Base-by-base conservation (phyloP, 148 eudicot species). In the Bassia scoparia region DNA sequence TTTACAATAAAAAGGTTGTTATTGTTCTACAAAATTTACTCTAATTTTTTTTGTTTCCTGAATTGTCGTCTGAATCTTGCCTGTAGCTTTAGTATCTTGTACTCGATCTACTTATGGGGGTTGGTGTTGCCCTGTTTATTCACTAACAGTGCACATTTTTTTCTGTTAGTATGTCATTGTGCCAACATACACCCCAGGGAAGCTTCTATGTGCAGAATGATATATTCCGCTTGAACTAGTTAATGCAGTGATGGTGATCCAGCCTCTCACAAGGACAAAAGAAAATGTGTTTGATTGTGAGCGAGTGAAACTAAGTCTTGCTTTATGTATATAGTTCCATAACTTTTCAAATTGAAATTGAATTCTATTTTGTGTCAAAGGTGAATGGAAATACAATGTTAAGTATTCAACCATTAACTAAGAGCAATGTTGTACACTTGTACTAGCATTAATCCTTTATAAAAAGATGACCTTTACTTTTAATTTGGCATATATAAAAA, bases 181-280 rank as follows among this genome's bases (percentile, higher is more conserved):
- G 81, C 87, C 87, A 35, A n/a, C n/a, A n/a, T n/a, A 84, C 86
- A 23, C 82, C 85, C n/a, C 84, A 80, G 43, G 87, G 85, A 69
- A 84, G 85, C 83, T 86, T 82, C 27, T 86, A 73, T 24, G 87
- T 86, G 69, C 69, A 72, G 37, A 86, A 86, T 65, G 87, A 86
- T 76, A 80, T 84, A 43, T 86, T 84, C 85, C 81, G 86, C 29
- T 48, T 78, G 69, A 72, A 61, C 55, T 37, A 69, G 74, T 29
- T 70, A 63, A 66, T 48, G 27, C 54, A 38, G 73, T 58, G 60
- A 31, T 56, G 58, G 33, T 24, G 26, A 43, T 37, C 37, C 31
- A 56, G 61, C 29, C 65, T 38, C 30, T 79, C 41, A 24, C 71
- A 38, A 54, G 63, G 30, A 15, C 26, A 30, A 54, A 54, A 54